Evolutionary conservation across 208 protist genomes (phyloP).

Genomic region (Crithidia brevicula): DNA sequence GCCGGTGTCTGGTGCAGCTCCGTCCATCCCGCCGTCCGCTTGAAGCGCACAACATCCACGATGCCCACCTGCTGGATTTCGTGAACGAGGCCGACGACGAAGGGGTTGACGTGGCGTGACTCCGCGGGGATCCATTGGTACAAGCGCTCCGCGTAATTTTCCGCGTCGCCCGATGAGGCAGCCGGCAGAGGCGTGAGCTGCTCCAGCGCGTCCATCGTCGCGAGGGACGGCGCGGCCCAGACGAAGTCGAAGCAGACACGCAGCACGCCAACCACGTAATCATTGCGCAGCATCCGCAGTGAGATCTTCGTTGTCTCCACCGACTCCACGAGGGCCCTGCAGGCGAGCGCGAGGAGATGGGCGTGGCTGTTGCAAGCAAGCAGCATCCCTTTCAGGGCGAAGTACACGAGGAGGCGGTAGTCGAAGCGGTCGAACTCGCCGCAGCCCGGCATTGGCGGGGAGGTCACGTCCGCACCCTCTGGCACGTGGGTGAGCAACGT

Average conservation of each 20-base stretch:
- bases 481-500: constrained; percentile 57
- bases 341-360: constrained; percentile 56
- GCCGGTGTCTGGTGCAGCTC: constrained; percentile 68
- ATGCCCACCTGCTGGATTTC: constrained; percentile 59
- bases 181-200: constrained; percentile 1
- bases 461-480: constrained; percentile 17
- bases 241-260: constrained; percentile 62
- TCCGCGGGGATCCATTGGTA: constrained; percentile 31
- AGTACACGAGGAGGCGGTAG: constrained; percentile 76
- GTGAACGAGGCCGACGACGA: constrained; percentile 51
- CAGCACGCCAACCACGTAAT: constrained; percentile 53
- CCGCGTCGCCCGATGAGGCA: not conserved
- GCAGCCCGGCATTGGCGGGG: constrained; percentile 17
- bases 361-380: constrained; percentile 45
- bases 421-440: constrained; percentile 49
- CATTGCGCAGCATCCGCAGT: constrained; percentile 43
- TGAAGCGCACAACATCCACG: constrained; percentile 63
- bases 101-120: constrained; percentile 26
- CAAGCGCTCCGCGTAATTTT: constrained; percentile 22
- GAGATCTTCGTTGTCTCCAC: constrained; percentile 28
- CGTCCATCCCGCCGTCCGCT: constrained; percentile 64
- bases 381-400: constrained; percentile 72
- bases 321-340: constrained; percentile 45
- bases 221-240: constrained; percentile 29
- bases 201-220: constrained; percentile 22